Conservation (phyloP, 768 basidiomycete genomes). For the Rhodosporidiobolus odoratus region DNA sequence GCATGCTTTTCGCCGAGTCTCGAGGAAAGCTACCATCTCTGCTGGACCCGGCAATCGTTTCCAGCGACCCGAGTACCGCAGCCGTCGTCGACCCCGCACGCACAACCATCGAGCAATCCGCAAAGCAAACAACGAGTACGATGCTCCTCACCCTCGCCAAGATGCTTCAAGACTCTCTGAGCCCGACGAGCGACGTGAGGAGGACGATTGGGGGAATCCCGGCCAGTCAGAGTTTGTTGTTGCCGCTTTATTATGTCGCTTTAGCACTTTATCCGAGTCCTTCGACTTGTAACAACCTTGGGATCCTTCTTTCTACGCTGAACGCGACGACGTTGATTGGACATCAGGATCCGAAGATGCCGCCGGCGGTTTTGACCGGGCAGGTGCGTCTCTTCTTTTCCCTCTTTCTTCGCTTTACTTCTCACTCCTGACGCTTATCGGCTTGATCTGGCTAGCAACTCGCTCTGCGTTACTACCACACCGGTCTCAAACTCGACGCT, state of each 20-base stretch:
- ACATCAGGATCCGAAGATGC: conserved; percentile 11
- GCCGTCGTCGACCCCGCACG: conserved; percentile 3
- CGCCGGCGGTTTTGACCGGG: conserved; percentile 19
- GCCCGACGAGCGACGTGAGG: conserved; percentile 45
- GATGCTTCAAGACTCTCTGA: conserved; percentile 49
- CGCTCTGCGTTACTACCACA: conserved; percentile 52
- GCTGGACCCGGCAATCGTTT: conserved; percentile 34
- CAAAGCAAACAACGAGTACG: conserved; percentile 40
- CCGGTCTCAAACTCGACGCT: conserved; percentile 52
- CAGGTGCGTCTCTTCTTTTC: conserved; percentile 11
- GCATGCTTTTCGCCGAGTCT: conserved; percentile 48
- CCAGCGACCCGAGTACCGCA: background rate
- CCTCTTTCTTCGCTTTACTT: conserved; percentile 20
- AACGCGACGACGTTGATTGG: conserved; percentile 39
- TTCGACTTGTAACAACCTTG: conserved; percentile 55
- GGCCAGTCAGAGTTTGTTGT: conserved; percentile 46
- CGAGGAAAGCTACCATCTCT: conserved; percentile 47
- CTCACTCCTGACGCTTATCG: conserved; percentile 4
- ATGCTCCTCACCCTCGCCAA: conserved; percentile 52
- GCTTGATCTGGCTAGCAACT: conserved; percentile 45
- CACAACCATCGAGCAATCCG: conserved; percentile 15
- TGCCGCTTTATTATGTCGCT: conserved; percentile 54
- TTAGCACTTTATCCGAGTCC: conserved; percentile 52
- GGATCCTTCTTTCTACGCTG: conserved; percentile 52
- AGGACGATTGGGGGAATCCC: conserved; percentile 26